Evolutionary conservation across 345 rosid genomes (phyloP).

Genomic region (Geranium rotundifolium): DNA sequence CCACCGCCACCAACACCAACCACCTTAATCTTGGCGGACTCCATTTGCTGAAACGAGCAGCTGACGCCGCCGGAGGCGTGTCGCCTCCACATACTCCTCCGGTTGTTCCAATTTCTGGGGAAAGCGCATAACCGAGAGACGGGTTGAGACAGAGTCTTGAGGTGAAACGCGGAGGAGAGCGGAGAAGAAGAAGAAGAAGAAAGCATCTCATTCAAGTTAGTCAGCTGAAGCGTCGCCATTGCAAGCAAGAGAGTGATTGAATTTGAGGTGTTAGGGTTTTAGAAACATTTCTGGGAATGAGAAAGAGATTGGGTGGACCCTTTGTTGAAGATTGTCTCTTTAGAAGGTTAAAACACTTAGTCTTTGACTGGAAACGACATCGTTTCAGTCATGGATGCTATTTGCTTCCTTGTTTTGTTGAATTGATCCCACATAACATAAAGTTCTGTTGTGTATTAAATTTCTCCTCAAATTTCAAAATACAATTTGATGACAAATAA

Average conservation of each 20-base stretch:
- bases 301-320: neutral
- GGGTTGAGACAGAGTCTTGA: slow-evolving; percentile 16
- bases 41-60: slow-evolving; percentile 63
- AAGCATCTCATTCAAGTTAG: slow-evolving; percentile 36
- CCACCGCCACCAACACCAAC: slow-evolving; percentile 98
- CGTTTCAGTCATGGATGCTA: no score
- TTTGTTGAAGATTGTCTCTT: neutral
- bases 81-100: slow-evolving; percentile 19
- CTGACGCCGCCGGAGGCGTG: slow-evolving; percentile 23
- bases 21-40: slow-evolving; percentile 86
- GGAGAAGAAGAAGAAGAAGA: slow-evolving; percentile 32
- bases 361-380: no score
- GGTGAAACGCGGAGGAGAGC: slow-evolving; percentile 2
- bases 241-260: neutral
- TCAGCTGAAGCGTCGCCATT: slow-evolving; percentile 27
- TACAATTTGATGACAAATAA: no score
- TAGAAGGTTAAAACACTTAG: no score
- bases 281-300: neutral
- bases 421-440: no score
- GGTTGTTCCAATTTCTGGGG: slow-evolving; percentile 6
- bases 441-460: no score
- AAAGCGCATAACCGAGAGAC: slow-evolving; percentile 5
- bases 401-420: no score
- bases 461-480: no score
- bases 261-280: neutral